Evolutionary conservation across 148 eudicot species (phyloP), one percentile per base, ranked within the genome.

Genomic region (Selenicereus undatus): DNA sequence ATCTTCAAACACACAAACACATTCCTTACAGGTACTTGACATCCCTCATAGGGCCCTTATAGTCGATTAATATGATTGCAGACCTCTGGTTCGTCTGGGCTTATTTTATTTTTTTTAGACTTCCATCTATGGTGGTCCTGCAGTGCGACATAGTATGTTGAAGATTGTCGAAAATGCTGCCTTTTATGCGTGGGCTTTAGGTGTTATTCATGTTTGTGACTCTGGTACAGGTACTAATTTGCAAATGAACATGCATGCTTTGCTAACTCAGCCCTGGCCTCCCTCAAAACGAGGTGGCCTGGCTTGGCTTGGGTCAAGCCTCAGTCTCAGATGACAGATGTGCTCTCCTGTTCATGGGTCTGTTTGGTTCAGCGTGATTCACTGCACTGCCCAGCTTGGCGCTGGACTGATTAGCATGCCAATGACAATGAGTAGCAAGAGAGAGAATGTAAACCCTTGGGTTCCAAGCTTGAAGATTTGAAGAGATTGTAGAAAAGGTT

Each of bases 1-100:
- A 95, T 89, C 94, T 92, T 81, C 94, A 92, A 80, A 95, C 97
- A 73, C 97, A 95, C 71, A 93, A 91, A 88, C 99, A 95, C 85
- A 95, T 95, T 85, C 97, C 98, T 14, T 95, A 93, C 91, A 93
- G 98, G 98, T 95, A 90, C 75, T 68, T 52, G 30, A 66, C 17
- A 22, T 54, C 56, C 56, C 22, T 17, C 43, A 4, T 75, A 26
- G 56, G 48, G 12, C 36, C 18, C 42, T 29, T 22, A 14, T 75
- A 68, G 43, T 13, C 16, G 21, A 69, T 43, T 29, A n/a, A 51
- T 29, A 2, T 66, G 13, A 48, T 8, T 16, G 11, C 36, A 50
- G 64, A 50, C 36, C 77, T 26, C 77, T 75, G 35, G 16, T 11
- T 24, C 11, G 18, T 24, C 8, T 4, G 5, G 43, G 43, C 43